Evolutionary conservation across 257 asterid genomes (phyloP), one percentile per base, ranked within the genome.

Genomic region (Lantana camara): DNA sequence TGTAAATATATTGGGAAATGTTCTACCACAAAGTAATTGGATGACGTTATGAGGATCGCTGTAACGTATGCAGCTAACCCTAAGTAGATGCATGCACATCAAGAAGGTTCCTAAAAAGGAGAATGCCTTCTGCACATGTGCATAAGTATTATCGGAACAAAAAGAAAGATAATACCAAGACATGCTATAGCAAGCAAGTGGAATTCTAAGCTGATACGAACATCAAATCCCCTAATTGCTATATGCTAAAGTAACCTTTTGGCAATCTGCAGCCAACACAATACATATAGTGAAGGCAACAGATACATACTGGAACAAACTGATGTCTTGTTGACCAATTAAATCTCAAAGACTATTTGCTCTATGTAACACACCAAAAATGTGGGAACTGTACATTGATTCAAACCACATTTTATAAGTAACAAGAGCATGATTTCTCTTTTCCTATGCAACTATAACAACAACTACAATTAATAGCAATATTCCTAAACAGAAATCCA

Each of bases 21-120:
- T 15, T 30, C 11, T 24, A 30, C 44, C 21, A 52, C 48, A 60
- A 34, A 20, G 30, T n/a, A 41, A 42, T 52, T 10, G 34, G 21
- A 60, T 24, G 19, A 12, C 12, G 9, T 49, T 11, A 17, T 51
- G 46, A n/a, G 38, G 49, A 30, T 30, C 64, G 19, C 45, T 48
- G 45, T 40, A 29, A 37, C n/a, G n/a, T 40, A 41, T 2, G 47
- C 69, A 51, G 68, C 61, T 27, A 55, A 54, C 44, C 51, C 46
- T 34, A 35, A 68, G 41, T 10, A 21, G 14, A 17, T 41, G 16
- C 20, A 30, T 44, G 52, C 15, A 37, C 20, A 15, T 30, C 24
- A 0, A 29, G 19, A n/a, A 16, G 44, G 13, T 44, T 19, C 30
- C 22, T 7, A 13, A 0, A 35, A 50, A 42, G 5, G 67, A 40